Base-by-base conservation (phyloP, 2,329 filamentous ascomycete species). In the Emergomyces pasteurianus region DNA sequence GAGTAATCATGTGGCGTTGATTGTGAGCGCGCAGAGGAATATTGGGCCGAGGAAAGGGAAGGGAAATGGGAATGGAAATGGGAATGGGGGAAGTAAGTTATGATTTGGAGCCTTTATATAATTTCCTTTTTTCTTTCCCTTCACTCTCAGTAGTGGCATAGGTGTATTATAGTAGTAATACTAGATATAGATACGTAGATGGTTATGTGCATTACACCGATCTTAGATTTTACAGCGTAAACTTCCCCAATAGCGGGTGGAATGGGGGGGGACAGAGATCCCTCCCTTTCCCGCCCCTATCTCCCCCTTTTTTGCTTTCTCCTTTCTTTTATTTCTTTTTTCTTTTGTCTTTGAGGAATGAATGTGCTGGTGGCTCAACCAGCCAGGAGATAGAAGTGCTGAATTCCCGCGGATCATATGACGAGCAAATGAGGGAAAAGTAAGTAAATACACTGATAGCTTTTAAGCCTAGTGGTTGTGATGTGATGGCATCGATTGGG, bases 1-100 rank as follows among this genome's bases (percentile, higher is more conserved):
- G 63, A 86, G 84, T 69, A 81, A 85, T 66, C 87, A 91, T 72
- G 81, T 90, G 63, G 81, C 80, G 23, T 75, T 90, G 69, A 81
- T 87, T 36, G 67, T 90, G 53, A 78, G 79, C 62, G 79, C 82
- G n/a, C 80, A 80, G 67, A 82, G 86, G 66, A 91, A 90, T 72
- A 73, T 74, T n/a, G 78, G 81, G 43, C 75, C 76, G 52, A 76
- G 79, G 63, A 75, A 76, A 54, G 59, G n/a, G n/a, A n/a, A n/a
- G n/a, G n/a, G n/a, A n/a, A n/a, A n/a, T n/a, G n/a, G 63, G 26
- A 64, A 61, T 58, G 62, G 62, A 50, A 63, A 62, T 57, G 62
- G 61, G 59, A 67, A 54, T 40, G 53, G 21, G 21, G 34, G 9
- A 8, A 62, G 46, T 14, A 65, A 64, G 56, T 46, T 65, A 60